These are phyloP conservation scores for Neurospora sp. DNA, from an alignment of 495 filamentous ascomycete genomes.

Conservation along the genomic window DNA sequence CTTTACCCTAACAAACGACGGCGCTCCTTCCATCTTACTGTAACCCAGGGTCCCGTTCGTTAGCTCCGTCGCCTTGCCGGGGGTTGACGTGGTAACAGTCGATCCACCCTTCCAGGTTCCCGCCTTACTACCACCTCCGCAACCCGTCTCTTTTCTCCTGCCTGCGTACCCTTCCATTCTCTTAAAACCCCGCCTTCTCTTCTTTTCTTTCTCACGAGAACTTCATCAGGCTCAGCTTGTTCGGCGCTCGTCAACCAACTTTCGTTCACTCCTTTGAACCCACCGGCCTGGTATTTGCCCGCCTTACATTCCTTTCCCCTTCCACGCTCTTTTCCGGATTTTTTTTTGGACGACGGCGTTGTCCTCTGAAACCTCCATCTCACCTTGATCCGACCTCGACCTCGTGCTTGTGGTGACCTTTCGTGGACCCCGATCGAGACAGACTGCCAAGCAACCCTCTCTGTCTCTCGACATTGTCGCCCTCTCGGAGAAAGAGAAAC, in stretches of 20 bases:
- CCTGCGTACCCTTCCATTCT: constrained; percentile 6
- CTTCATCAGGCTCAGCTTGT: constrained; percentile 4
- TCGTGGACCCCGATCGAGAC: constrained; percentile 13
- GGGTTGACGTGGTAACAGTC: neutral
- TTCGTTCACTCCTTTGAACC: constrained; percentile 14
- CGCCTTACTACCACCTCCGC: neutral
- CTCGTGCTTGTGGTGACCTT: constrained; percentile 3
- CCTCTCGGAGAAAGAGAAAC: constrained; percentile 9
- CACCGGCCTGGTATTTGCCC: neutral
- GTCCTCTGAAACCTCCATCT: constrained; percentile 1
- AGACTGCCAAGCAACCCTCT: constrained; percentile 2
- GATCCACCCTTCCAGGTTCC: neutral
- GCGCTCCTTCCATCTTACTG: neutral
- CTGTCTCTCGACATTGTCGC: constrained; percentile 17
- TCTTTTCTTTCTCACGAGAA: constrained; percentile 15
- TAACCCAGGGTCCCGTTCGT: neutral
- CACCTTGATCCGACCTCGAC: constrained; percentile 4
- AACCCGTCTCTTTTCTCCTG: constrained; percentile 8
- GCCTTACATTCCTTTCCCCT: neutral
- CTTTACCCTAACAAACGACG: neutral
- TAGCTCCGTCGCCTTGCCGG: neutral
- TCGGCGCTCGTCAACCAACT: constrained; percentile 9
- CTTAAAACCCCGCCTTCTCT: constrained; percentile 15
- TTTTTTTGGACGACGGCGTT: constrained; percentile 11
- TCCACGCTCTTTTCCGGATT: constrained; percentile 1